Conservation (phyloP, 495 filamentous ascomycete genomes). For the Hyaloscypha hepaticicola region DNA sequence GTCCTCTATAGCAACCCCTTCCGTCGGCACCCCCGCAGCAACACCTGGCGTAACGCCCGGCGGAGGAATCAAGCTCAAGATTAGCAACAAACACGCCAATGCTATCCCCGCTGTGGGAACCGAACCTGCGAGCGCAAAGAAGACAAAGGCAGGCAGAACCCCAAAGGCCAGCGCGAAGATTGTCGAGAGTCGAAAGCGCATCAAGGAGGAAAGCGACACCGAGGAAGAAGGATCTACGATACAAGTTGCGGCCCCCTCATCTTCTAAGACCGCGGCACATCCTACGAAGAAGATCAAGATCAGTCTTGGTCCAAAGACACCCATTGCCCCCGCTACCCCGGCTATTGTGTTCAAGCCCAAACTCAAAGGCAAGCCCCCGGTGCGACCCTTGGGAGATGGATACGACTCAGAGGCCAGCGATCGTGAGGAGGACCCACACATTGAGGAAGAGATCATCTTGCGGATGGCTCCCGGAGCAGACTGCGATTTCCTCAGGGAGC, state of each 20-base stretch:
- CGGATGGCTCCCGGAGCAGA: conserved; percentile 85
- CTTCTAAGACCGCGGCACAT: background rate
- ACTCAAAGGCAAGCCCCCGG: conserved; percentile 59
- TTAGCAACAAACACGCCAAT: conserved; percentile 43
- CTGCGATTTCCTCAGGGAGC: conserved; percentile 73
- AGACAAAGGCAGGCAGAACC: conserved; percentile 48
- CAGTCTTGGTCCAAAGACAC: conserved; percentile 41
- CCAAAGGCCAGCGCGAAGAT: conserved; percentile 48
- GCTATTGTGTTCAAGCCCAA: conserved; percentile 51
- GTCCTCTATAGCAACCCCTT: conserved; percentile 28
- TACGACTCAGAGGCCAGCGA: conserved; percentile 98
- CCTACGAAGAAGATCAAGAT: conserved; percentile 39
- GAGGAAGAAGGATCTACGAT: conserved; percentile 43
- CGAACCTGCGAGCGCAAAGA: conserved; percentile 30
- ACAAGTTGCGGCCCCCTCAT: conserved; percentile 9
- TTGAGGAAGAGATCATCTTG: conserved; percentile 84
- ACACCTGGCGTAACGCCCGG: conserved; percentile 39
- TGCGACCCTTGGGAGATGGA: conserved; percentile 71
- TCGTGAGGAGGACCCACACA: conserved; percentile 77
- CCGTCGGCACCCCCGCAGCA: conserved; percentile 13
- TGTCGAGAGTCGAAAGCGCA: conserved; percentile 37
- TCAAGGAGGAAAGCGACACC: conserved; percentile 43
- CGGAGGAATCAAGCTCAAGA: conserved; percentile 47
- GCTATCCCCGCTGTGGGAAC: conserved; percentile 39
- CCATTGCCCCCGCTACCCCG: conserved; percentile 38